A percentile compares a stretch with the other conserved stretches of the same genome.
Evolutionary conservation across 176 grass and related monocot genomes (phyloP).

Genomic region (Oryza meridionalis): DNA sequence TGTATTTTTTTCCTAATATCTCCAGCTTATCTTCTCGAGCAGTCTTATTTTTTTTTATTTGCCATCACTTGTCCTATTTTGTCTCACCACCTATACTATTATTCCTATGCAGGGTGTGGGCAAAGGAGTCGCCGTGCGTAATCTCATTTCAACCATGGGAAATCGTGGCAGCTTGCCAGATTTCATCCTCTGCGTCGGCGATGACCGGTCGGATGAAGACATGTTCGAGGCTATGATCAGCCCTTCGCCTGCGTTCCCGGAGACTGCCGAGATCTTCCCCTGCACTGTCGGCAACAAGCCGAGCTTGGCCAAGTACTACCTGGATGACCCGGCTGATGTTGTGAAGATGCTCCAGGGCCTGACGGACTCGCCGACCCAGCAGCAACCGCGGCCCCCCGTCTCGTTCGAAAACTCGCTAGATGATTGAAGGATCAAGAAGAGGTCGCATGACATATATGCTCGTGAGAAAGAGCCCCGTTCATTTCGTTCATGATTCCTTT

Average conservation of each 20-base stretch:
- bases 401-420: slow-evolving; percentile 45
- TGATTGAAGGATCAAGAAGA: slow-evolving; percentile 9
- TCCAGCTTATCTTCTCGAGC: neutral
- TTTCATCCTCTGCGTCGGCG: slow-evolving; percentile 64
- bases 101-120: slow-evolving; percentile 51
- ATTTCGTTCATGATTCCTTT: slow-evolving; percentile 27
- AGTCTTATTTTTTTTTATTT: neutral
- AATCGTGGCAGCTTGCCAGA: slow-evolving; percentile 48
- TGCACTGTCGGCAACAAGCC: slow-evolving; percentile 76
- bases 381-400: slow-evolving; percentile 24
- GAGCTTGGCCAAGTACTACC: slow-evolving; percentile 71
- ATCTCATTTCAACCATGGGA: slow-evolving; percentile 40
- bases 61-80: neutral
- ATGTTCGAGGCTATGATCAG: slow-evolving; percentile 57
- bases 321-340: slow-evolving; percentile 60
- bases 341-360: slow-evolving; percentile 58
- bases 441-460: neutral
- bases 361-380: slow-evolving; percentile 1
- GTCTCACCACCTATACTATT: neutral
- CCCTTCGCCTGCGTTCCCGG: neutral
- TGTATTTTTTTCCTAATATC: neutral
- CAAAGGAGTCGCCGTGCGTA: slow-evolving; percentile 54
- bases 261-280: slow-evolving; percentile 45
- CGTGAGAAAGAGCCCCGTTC: slow-evolving; percentile 9
- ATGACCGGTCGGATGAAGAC: slow-evolving; percentile 75